Base-by-base conservation (phyloP, 2,329 filamentous ascomycete genomes). In the Aspergillus quadricinctus region DNA sequence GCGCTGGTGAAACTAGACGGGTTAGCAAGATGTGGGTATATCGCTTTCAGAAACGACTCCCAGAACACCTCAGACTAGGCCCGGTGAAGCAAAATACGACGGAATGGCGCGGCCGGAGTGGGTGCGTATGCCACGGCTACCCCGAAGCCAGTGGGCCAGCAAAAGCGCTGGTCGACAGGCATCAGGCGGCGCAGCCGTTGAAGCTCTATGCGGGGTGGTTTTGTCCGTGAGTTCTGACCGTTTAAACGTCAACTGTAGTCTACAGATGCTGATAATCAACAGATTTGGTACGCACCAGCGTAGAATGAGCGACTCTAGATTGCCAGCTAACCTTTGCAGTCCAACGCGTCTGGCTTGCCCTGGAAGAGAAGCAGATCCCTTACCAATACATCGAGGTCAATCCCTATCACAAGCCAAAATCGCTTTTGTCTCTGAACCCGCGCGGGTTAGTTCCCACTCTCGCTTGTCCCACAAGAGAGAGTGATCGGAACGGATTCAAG, bases 331-430 rank as follows among this genome's bases (percentile, higher is more conserved):
- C 45, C 10, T 7, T 53, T 45, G 21, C 54, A 75, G 74, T 90
- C 4, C 88, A 92, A 75, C 81, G 88, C 19, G 80, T 81, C 14
- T 91, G 88, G 86, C 85, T 90, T 58, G 83, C 86, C 1, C 80
- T 92, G 10, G 81, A 86, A 65, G 88, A 92, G 69, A 92, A 92
- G 71, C 74, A 79, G 2, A 87, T 91, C 29, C 82, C 83, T 17
- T 87, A 92, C 69, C 85, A 92, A 74, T 90, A 90, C 70, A 79
- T 89, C 61, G 87, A 90, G 76, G 86, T 91, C 57, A 91, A 92
- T 71, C 89, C 89, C 0, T 92, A 92, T 77, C 78, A 86, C 71
- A 92, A 92, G 66, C 84, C 83, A 0, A 73, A 82, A 3, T 84
- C 82, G 1, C 86, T 92, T 28, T 77, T 92, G 23, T 78, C 80